A percentile compares a stretch with the other conserved stretches of the same genome.
Conservation (phyloP, 148 eudicot species). For the Cornus kousa region DNA sequence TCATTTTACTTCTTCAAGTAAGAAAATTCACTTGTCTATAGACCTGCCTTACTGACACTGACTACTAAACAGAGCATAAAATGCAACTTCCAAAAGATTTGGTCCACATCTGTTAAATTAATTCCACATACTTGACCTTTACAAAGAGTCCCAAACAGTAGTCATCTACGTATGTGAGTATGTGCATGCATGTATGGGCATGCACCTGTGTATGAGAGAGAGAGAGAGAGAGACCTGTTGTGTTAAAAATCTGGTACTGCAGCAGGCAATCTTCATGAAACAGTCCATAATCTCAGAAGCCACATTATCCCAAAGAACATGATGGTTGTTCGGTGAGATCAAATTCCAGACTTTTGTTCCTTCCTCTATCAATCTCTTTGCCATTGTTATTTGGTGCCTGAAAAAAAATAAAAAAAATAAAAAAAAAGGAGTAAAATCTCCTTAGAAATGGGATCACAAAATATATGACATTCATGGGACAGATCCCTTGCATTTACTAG, state of each 20-base stretch:
- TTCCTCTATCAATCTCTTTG: slow-evolving; percentile 77
- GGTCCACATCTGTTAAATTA: no score
- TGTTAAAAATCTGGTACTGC: slow-evolving; percentile 63
- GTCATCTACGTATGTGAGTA: not conserved
- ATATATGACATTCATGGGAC: not conserved
- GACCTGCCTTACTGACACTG: no score
- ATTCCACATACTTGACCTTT: no score
- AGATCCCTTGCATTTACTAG: not conserved
- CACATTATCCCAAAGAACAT: slow-evolving; percentile 72
- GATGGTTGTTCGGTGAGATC: slow-evolving; percentile 52
- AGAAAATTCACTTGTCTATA: no score
- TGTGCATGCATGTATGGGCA: not conserved
- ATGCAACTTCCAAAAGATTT: no score
- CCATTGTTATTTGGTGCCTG: slow-evolving; percentile 75
- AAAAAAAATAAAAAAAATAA: slow-evolving; percentile 9
- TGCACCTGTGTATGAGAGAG: not conserved
- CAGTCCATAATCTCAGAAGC: slow-evolving; percentile 58
- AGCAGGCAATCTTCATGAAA: slow-evolving; percentile 66
- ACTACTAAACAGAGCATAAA: no score
- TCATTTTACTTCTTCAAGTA: no score
- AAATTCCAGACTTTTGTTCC: slow-evolving; percentile 72
- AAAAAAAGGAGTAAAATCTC: not conserved
- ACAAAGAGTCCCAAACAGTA: not conserved
- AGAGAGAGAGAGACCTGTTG: slow-evolving; percentile 53
- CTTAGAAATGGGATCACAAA: not conserved